These are phyloP conservation scores for Ascoidea tarda DNA, from an alignment of 805 yeast genomes.

Conservation along the genomic window DNA sequence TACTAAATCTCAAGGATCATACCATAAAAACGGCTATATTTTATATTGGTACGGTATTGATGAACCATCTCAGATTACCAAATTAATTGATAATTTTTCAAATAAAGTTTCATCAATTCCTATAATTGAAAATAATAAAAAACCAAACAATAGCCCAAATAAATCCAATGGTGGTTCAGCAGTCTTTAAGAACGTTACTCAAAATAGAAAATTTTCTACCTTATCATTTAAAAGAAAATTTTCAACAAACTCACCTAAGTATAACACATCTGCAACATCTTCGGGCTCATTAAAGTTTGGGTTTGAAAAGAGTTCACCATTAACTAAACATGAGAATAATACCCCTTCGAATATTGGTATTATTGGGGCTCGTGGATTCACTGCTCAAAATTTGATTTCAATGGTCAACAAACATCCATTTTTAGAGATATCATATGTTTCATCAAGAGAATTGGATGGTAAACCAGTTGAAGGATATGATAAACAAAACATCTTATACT, in stretches of 20 bases:
- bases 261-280: background rate
- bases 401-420: slow-evolving; percentile 80
- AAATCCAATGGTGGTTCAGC: slow-evolving; percentile 2
- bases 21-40: slow-evolving; percentile 75
- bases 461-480: slow-evolving; percentile 77
- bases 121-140: slow-evolving; percentile 11
- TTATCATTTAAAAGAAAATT: slow-evolving; percentile 14
- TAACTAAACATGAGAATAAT: slow-evolving; percentile 46
- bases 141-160: background rate
- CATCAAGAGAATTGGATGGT: slow-evolving; percentile 90
- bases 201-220: background rate
- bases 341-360: slow-evolving; percentile 67
- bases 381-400: slow-evolving; percentile 86
- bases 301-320: slow-evolving; percentile 45
- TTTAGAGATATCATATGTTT: slow-evolving; percentile 81
- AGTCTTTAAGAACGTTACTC: background rate
- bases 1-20: slow-evolving; percentile 87
- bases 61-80: slow-evolving; percentile 44
- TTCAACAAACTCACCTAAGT: slow-evolving; percentile 9
- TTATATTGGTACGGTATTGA: slow-evolving; percentile 89
- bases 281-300: slow-evolving; percentile 1
- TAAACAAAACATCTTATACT: slow-evolving; percentile 66
- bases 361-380: slow-evolving; percentile 97
- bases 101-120: slow-evolving; percentile 18
- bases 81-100: slow-evolving; percentile 45